Percentiles rank a stretch among this genome's conserved stretches.
phyloP scores from a whole-genome alignment of 169 alveolate species.

The Plasmodium coatneyi region DNA sequence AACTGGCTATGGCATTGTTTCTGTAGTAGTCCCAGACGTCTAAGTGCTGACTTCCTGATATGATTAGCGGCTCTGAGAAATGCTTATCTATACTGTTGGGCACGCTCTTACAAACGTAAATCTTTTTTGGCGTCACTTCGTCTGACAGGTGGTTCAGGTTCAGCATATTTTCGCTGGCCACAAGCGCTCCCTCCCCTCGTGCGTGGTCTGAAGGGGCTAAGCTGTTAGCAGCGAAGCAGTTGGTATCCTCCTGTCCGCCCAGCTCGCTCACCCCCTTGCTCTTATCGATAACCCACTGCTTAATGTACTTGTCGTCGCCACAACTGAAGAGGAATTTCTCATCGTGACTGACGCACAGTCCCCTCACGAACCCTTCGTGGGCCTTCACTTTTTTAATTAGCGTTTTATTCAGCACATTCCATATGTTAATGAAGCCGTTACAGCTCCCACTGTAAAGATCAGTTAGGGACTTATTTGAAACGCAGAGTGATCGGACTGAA shows the following conservation, averaged over 20 bases:
- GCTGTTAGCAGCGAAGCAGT: neutral
- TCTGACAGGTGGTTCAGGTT: conserved; percentile 8
- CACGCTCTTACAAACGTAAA: conserved; percentile 68
- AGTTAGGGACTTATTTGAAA: conserved; percentile 32
- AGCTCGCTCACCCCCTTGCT: conserved; percentile 75
- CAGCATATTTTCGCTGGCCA: conserved; percentile 4
- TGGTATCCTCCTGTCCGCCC: conserved; percentile 45
- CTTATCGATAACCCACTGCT: conserved; percentile 80
- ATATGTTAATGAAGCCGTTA: conserved; percentile 96
- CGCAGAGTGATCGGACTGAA: conserved; percentile 90
- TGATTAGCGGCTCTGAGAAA: conserved; percentile 86
- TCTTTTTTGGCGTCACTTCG: conserved; percentile 45
- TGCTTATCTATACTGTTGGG: conserved; percentile 92
- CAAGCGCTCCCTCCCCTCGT: neutral
- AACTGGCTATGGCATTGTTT: conserved; percentile 81
- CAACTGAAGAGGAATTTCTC: conserved; percentile 88
- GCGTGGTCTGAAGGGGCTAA: neutral
- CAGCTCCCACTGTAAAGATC: conserved; percentile 95
- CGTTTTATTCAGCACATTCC: conserved; percentile 93
- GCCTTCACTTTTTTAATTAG: conserved; percentile 90
- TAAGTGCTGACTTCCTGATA: conserved; percentile 90
- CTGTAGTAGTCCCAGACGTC: conserved; percentile 85
- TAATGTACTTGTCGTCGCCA: conserved; percentile 94
- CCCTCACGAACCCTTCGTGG: conserved; percentile 96
- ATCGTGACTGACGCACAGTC: conserved; percentile 85